Conservation (phyloP, 2,329 filamentous ascomycete genomes). For the Hypoxylon sp. region DNA sequence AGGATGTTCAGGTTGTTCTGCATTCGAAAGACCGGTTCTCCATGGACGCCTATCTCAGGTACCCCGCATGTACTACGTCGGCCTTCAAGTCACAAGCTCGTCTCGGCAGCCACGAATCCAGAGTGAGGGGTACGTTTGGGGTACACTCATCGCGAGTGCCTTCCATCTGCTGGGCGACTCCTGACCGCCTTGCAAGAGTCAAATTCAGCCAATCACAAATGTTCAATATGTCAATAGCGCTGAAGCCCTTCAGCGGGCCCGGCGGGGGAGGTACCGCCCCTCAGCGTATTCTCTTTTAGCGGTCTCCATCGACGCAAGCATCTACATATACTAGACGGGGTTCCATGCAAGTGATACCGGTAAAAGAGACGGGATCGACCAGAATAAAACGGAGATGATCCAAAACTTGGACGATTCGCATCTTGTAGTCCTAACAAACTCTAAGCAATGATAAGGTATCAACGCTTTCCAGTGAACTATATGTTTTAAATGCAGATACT, state of each 20-base stretch:
- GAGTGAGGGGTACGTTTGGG: conserved; percentile 35
- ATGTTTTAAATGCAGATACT: not conserved
- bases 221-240: conserved; percentile 26
- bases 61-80: conserved; percentile 37
- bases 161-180: conserved; percentile 8
- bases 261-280: conserved; percentile 8
- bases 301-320: conserved; percentile 30
- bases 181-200: conserved; percentile 26
- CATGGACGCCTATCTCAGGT: conserved; percentile 19
- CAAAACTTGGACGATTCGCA: not conserved
- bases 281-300: conserved; percentile 27
- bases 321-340: conserved; percentile 18
- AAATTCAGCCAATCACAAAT: conserved; percentile 25
- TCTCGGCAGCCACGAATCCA: conserved; percentile 11
- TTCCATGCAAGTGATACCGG: conserved; percentile 34
- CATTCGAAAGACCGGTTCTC: conserved; percentile 6
- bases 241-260: conserved; percentile 16
- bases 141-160: conserved; percentile 22
- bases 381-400: conserved; percentile 2
- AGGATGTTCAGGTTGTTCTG: conserved; percentile 28
- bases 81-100: conserved; percentile 25
- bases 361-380: conserved; percentile 21
- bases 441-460: not conserved
- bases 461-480: not conserved
- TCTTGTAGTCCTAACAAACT: not conserved